Conservation (phyloP, 177 flowering plant species). For the Telopea speciosissima region DNA sequence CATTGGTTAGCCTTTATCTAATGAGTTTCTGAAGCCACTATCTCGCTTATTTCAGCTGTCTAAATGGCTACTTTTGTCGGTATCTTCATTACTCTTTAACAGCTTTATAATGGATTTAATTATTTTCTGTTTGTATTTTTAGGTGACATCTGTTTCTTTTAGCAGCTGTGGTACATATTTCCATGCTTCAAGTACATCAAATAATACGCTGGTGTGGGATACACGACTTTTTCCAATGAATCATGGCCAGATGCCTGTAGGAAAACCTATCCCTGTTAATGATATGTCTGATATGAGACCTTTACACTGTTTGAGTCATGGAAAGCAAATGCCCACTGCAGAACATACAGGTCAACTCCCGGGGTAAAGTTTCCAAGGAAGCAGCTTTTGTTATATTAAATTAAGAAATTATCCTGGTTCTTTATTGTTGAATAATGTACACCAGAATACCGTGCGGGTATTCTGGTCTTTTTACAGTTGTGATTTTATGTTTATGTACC, state of each 20-base stretch:
- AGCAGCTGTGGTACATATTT: conserved; percentile 12
- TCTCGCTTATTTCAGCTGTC: neutral
- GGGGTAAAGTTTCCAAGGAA: conserved; percentile 2
- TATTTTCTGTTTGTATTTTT: conserved; percentile 5
- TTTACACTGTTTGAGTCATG: conserved; percentile 14
- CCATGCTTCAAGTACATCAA: conserved; percentile 14
- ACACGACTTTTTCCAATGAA: conserved; percentile 7
- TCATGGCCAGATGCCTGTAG: conserved; percentile 7
- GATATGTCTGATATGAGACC: conserved; percentile 8
- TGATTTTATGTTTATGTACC: too few relatives aligned
- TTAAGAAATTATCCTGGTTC: too few relatives aligned
- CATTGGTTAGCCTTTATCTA: neutral
- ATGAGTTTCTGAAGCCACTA: neutral
- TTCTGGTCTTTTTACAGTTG: too few relatives aligned
- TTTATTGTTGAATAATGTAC: too few relatives aligned
- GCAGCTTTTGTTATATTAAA: neutral
- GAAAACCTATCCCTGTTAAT: neutral
- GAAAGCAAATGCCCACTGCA: conserved; percentile 14
- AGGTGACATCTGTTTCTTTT: conserved; percentile 11
- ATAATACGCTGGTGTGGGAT: conserved; percentile 11
- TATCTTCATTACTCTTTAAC: neutral
- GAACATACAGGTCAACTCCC: conserved; percentile 13
- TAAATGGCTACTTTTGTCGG: conserved; percentile 3
- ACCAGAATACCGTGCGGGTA: too few relatives aligned
- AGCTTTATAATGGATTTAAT: neutral